Evolutionary conservation across 73 alveolate genomes (phyloP), one percentile per base, ranked within the genome.

Genomic region (Paramecium bursaria): DNA sequence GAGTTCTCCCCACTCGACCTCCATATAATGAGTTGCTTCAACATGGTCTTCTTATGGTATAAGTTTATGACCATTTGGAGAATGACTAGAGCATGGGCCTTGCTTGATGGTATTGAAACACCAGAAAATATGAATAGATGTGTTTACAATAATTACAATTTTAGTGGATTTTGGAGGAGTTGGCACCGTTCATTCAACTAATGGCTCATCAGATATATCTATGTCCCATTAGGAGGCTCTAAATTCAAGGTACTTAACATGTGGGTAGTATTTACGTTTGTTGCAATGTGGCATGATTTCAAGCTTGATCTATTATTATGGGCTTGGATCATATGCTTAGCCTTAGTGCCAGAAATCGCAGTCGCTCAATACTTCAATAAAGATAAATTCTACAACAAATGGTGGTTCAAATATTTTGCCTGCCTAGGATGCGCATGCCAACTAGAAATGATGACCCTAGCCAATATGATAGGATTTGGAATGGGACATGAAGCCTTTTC

Each of bases 91-190:
- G 52, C 89, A 30, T 94, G 96, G 96, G 95, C 95, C 44, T 87
- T 94, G 75, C 48, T 85, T n/a, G 97, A 94, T 86, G 98, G 97
- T 29, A 82, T 90, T 48, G 92, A 89, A 48, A 48, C 90, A 17
- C 95, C 88, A 29, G 98, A 94, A 88, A 94, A 94, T 87, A 94
- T 94, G 97, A 91, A 80, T 67, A 90, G 98, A 86, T 94, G 98
- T 26, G 90, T 94, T 30, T 92, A 91, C 85, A 77, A 76, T 90
- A 88, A 89, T 77, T 93, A 88, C 46, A 75, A 92, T 54, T 87
- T 93, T 55, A 91, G 87, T 74, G 95, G 96, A n/a, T 94, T 94
- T 85, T 94, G 98, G 95, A 87, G 95, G 49, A 80, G 86, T 48
- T 92, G 98, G 98, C 98, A 94, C 82, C 67, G 96, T 86, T 86